phyloP scores from a whole-genome alignment of 1,284 basidiomycete species.

The Xerocomus minutiporus region DNA sequence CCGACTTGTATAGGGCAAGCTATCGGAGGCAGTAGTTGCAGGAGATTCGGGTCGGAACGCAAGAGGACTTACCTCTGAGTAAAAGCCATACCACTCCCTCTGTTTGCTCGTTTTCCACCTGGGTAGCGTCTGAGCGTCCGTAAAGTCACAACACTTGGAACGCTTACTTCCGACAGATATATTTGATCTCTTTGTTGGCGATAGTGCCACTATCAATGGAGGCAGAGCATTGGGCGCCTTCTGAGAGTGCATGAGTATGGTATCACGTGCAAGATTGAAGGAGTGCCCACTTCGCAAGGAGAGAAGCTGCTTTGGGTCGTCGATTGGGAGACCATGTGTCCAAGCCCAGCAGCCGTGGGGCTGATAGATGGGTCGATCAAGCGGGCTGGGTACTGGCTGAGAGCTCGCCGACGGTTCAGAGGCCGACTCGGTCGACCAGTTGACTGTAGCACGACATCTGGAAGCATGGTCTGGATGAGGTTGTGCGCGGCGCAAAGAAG shows the following conservation, averaged over 20 bases:
- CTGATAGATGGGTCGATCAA: constrained; percentile 29
- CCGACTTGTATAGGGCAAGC: constrained; percentile 41
- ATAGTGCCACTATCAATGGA: constrained; percentile 38
- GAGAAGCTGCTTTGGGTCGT: constrained; percentile 27
- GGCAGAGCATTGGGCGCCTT: constrained; percentile 38
- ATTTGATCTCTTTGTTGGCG: constrained; percentile 36
- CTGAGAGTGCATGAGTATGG: constrained; percentile 27
- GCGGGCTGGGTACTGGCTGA: constrained; percentile 3
- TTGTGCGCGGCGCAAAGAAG: constrained; percentile 9
- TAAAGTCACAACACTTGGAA: background rate
- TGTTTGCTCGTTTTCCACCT: constrained; percentile 39
- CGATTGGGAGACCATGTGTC: constrained; percentile 34
- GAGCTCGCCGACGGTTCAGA: background rate
- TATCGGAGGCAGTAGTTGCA: constrained; percentile 13
- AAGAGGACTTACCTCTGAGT: constrained; percentile 36
- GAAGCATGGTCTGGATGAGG: constrained; percentile 20
- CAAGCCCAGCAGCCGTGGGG: constrained; percentile 40
- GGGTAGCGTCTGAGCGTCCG: constrained; percentile 12
- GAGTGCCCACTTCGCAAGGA: constrained; percentile 25
- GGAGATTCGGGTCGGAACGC: background rate
- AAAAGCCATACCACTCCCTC: constrained; percentile 39
- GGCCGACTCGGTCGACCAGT: constrained; percentile 21
- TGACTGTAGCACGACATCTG: constrained; percentile 26
- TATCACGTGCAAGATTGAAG: background rate
- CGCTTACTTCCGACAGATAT: constrained; percentile 46